Evolutionary conservation across 257 asterid species (phyloP).

Genomic region (Eustoma russellianum): DNA sequence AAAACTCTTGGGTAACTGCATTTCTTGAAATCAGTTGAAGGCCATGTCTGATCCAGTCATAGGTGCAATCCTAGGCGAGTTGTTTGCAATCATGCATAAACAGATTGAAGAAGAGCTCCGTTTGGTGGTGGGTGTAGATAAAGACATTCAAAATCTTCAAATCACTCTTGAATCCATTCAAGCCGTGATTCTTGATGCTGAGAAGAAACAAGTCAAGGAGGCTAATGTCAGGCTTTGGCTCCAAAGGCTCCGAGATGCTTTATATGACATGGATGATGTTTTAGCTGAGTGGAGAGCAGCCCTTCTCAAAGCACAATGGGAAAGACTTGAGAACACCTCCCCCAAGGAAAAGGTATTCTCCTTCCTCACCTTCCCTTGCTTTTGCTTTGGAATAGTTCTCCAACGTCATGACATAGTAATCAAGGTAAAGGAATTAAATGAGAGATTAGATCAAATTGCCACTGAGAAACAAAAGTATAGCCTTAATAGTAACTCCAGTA

Average conservation of each 20-base stretch:
- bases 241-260: conserved; percentile 38
- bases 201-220: conserved; percentile 41
- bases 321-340: conserved; percentile 13
- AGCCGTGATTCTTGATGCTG: conserved; percentile 60
- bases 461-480: conserved; percentile 41
- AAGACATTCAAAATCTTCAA: conserved; percentile 32
- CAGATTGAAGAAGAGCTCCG: conserved; percentile 31
- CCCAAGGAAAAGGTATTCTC: conserved; percentile 37
- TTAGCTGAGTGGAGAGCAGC: conserved; percentile 47
- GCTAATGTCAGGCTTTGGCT: conserved; percentile 37
- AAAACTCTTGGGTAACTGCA: too few relatives aligned
- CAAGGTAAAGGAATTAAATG: conserved; percentile 31
- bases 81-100: conserved; percentile 30
- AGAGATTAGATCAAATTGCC: conserved; percentile 29
- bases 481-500: conserved; percentile 9
- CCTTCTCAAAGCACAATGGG: conserved; percentile 17
- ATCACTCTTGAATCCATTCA: conserved; percentile 32
- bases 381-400: conserved; percentile 23
- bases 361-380: conserved; percentile 20
- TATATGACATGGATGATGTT: conserved; percentile 58
- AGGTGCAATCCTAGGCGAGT: conserved; percentile 39
- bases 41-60: conserved; percentile 49
- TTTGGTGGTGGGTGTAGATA: conserved; percentile 37
- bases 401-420: conserved; percentile 48
- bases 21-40: too few relatives aligned